A percentile compares a stretch with the other conserved stretches of the same genome.
phyloP scores from a whole-genome alignment of 495 filamentous ascomycete species.

The Penicillium odoratum region DNA sequence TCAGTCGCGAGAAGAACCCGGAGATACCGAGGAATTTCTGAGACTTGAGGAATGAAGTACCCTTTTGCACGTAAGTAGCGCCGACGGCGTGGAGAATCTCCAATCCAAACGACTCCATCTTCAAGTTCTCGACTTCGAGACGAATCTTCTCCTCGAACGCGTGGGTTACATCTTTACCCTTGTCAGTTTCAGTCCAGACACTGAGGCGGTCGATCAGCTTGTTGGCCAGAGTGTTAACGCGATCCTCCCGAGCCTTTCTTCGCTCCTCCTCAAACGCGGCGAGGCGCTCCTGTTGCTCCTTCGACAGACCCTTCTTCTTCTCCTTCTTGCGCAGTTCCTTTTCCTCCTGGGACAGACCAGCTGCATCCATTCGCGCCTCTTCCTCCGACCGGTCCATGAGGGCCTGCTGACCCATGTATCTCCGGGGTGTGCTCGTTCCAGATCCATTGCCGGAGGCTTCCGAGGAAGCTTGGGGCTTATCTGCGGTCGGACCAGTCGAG shows the following conservation, averaged over 20 bases:
- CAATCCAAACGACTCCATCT: constrained; percentile 98
- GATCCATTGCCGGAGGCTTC: constrained; percentile 42
- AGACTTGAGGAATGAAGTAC: constrained; percentile 81
- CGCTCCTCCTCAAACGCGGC: constrained; percentile 87
- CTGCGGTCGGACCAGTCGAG: constrained; percentile 17
- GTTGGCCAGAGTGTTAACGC: constrained; percentile 75
- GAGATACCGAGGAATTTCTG: constrained; percentile 96
- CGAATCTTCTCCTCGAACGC: constrained; percentile 92
- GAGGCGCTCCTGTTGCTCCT: constrained; percentile 89
- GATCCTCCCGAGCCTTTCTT: constrained; percentile 79
- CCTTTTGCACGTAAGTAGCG: constrained; percentile 83
- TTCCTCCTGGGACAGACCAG: constrained; percentile 72
- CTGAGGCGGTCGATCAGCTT: constrained; percentile 90
- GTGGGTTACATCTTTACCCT: constrained; percentile 74
- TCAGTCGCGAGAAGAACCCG: constrained; percentile 88
- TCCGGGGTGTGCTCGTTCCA: constrained; percentile 67
- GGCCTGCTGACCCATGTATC: constrained; percentile 71
- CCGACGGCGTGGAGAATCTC: constrained; percentile 98
- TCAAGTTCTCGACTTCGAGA: constrained; percentile 96
- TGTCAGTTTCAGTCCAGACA: constrained; percentile 97
- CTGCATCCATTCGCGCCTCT: constrained; percentile 69
- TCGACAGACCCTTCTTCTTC: constrained; percentile 83
- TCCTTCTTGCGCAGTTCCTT: constrained; percentile 76
- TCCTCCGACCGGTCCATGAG: constrained; percentile 89
- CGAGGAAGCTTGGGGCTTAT: constrained; percentile 16